These are phyloP conservation scores for Tolypocladium inflatum DNA, from an alignment of 2,329 filamentous ascomycete genomes.

Conservation along the genomic window DNA sequence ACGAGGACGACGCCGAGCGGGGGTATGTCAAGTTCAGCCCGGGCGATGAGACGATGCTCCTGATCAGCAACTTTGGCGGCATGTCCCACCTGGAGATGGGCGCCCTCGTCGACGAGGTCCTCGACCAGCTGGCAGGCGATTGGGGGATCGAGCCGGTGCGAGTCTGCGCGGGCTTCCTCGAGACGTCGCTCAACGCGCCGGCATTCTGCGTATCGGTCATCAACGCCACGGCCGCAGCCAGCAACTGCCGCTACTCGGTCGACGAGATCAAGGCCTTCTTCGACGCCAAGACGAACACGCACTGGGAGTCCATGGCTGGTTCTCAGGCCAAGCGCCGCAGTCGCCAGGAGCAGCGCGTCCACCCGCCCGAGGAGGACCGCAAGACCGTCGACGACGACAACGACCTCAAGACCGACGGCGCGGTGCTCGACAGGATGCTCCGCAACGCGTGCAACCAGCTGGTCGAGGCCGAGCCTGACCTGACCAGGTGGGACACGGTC, in stretches of 20 bases:
- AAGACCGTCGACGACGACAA: conserved; percentile 26
- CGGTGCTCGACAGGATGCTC: conserved; percentile 43
- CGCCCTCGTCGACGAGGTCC: conserved; percentile 42
- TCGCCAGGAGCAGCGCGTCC: conserved; percentile 34
- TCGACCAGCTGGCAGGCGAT: conserved; percentile 34
- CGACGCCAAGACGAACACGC: conserved; percentile 52
- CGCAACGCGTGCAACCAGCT: conserved; percentile 41
- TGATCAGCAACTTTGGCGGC: conserved; percentile 52
- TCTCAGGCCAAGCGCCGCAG: conserved; percentile 26
- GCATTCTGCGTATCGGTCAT: conserved; percentile 61
- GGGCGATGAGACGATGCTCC: conserved; percentile 39
- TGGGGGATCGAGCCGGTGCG: conserved; percentile 43
- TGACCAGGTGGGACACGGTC: conserved; percentile 53
- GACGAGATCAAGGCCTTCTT: conserved; percentile 52
- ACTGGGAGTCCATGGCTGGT: conserved; percentile 43
- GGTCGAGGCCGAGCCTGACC: conserved; percentile 49
- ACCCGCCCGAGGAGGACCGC: conserved; percentile 21
- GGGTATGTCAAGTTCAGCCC: conserved; percentile 38
- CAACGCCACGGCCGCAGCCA: conserved; percentile 42
- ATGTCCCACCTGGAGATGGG: conserved; percentile 48
- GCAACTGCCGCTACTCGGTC: conserved; percentile 33
- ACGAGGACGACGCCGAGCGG: conserved; percentile 41
- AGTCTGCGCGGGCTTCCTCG: conserved; percentile 53
- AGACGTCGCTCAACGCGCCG: conserved; percentile 63
- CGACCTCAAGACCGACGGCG: conserved; percentile 42